A percentile compares a stretch with the other conserved stretches of the same genome.
Evolutionary conservation across 2,329 filamentous ascomycete genomes (phyloP).

Genomic region (Clarireedia sp.): DNA sequence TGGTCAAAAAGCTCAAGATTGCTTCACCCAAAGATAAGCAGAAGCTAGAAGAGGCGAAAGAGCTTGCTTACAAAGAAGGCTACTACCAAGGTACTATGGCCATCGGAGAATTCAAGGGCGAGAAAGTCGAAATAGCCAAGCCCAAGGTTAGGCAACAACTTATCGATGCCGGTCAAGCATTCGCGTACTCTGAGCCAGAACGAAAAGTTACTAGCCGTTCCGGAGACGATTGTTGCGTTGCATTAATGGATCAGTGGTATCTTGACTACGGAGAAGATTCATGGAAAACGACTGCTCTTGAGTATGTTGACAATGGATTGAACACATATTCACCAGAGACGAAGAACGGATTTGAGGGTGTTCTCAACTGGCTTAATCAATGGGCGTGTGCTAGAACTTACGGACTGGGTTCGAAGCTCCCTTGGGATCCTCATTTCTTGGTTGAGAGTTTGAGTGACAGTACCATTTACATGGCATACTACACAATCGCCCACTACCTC

Average conservation of each 20-base stretch:
- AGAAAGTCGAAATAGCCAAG: slow-evolving; percentile 81
- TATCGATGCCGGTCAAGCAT: slow-evolving; percentile 69
- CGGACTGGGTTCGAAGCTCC: slow-evolving; percentile 86
- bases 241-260: slow-evolving; percentile 95
- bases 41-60: slow-evolving; percentile 87
- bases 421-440: slow-evolving; percentile 85
- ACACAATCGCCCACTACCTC: slow-evolving; percentile 58
- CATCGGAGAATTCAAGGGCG: slow-evolving; percentile 78
- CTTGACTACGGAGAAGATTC: slow-evolving; percentile 88
- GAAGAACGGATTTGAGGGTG: slow-evolving; percentile 73
- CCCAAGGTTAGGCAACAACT: slow-evolving; percentile 73
- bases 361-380: slow-evolving; percentile 85
- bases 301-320: slow-evolving; percentile 64
- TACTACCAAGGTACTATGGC: slow-evolving; percentile 93
- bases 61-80: slow-evolving; percentile 92
- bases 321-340: slow-evolving; percentile 76
- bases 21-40: slow-evolving; percentile 91
- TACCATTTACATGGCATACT: slow-evolving; percentile 86
- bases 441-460: slow-evolving; percentile 90
- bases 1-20: slow-evolving; percentile 93
- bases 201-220: slow-evolving; percentile 81
- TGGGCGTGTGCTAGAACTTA: slow-evolving; percentile 93
- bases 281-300: slow-evolving; percentile 71
- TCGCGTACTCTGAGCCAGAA: slow-evolving; percentile 90
- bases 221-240: slow-evolving; percentile 87